A percentile compares a stretch with the other conserved stretches of the same genome.
Conservation (phyloP, 208 protist genomes). For the Leishmania aethiopica region DNA sequence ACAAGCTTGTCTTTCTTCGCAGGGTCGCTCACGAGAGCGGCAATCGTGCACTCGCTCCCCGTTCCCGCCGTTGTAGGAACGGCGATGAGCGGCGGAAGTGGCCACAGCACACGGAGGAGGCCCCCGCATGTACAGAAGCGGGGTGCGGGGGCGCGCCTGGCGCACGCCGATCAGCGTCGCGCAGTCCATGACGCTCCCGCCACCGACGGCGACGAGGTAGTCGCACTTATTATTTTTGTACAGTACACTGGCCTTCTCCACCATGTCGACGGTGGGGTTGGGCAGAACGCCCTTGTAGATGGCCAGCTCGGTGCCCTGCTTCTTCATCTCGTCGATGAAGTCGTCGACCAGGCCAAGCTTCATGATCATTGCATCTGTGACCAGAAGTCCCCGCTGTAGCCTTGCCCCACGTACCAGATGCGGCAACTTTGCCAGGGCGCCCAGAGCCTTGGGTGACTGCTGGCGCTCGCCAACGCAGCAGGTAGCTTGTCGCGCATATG, state of each 20-base stretch:
- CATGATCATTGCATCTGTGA: conserved; percentile 59
- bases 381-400: conserved; percentile 46
- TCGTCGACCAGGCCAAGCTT: conserved; percentile 50
- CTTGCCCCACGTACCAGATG: conserved; percentile 36
- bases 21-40: conserved; percentile 66
- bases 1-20: conserved; percentile 63
- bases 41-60: conserved; percentile 87
- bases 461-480: conserved; percentile 45
- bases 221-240: conserved; percentile 54
- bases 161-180: conserved; percentile 82
- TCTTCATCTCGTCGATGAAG: conserved; percentile 40
- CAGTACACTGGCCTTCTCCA: conserved; percentile 37
- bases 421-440: conserved; percentile 37
- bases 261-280: conserved; percentile 55
- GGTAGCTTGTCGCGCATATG: conserved; percentile 27
- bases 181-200: conserved; percentile 86
- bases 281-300: conserved; percentile 55
- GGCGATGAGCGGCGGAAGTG: conserved; percentile 54
- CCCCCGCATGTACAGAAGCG: conserved; percentile 54
- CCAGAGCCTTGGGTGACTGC: conserved; percentile 37
- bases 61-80: conserved; percentile 90
- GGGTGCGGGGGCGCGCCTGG: conserved; percentile 46
- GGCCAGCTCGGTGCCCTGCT: conserved; percentile 33
- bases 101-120: conserved; percentile 46
- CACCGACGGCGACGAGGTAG: conserved; percentile 80